phyloP scores from a whole-genome alignment of 129 eudicot species.

The Artemisia tridentata region DNA sequence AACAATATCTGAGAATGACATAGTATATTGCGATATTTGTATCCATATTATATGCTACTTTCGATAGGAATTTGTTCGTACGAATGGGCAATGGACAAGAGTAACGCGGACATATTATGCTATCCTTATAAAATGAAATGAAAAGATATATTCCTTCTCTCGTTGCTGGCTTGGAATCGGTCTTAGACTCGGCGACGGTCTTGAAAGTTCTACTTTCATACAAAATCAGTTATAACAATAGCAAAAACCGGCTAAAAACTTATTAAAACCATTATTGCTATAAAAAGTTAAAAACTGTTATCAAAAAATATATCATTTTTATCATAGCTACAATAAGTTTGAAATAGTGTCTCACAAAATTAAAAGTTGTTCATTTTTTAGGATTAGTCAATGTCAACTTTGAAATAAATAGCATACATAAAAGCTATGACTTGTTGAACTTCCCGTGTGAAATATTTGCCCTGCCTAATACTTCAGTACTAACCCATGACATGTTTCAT shows the following conservation, averaged over 20 bases:
- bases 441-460: constrained; percentile 7
- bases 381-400: neutral
- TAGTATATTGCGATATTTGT: too few relatives aligned
- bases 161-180: too few relatives aligned
- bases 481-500: constrained; percentile 15
- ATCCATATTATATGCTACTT: neutral
- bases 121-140: constrained; percentile 11
- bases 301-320: neutral
- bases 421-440: neutral
- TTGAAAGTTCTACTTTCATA: too few relatives aligned
- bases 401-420: neutral
- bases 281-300: too few relatives aligned
- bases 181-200: too few relatives aligned
- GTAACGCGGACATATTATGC: constrained; percentile 31
- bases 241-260: too few relatives aligned
- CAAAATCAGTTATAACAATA: too few relatives aligned
- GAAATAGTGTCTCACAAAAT: neutral
- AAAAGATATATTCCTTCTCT: constrained; percentile 25
- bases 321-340: neutral
- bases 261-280: too few relatives aligned
- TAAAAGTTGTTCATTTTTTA: neutral
- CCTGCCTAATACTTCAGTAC: neutral
- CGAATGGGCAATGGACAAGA: constrained; percentile 24
- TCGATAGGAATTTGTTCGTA: neutral
- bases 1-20: neutral